These are phyloP conservation scores for Phytophthora fragariaefolia DNA, from an alignment of 352 stramenopile genomes.

Conservation along the genomic window DNA sequence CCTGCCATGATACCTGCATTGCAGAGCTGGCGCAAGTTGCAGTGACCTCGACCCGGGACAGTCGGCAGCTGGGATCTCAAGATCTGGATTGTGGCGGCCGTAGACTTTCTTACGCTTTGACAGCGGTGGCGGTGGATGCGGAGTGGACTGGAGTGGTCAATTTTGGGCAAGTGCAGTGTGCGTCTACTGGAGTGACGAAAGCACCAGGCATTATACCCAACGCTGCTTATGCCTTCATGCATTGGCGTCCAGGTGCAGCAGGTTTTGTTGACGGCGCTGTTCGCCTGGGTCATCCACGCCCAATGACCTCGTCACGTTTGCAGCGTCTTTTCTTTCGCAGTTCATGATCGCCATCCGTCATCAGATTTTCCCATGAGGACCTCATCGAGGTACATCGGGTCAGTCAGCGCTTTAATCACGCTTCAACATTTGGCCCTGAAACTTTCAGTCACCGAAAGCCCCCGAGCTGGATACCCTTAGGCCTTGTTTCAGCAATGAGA, in stretches of 20 bases:
- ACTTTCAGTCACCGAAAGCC: too few species aligned
- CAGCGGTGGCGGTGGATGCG: neutral
- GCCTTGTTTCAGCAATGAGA: too few species aligned
- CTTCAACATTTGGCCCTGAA: too few species aligned
- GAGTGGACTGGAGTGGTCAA: too few species aligned
- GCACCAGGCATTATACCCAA: neutral
- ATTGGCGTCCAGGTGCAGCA: neutral
- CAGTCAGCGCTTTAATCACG: too few species aligned
- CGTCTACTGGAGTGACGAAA: too few species aligned
- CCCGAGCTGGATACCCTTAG: too few species aligned
- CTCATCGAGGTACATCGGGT: too few species aligned
- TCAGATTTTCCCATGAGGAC: too few species aligned
- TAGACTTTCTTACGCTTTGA: neutral
- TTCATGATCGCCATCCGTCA: neutral
- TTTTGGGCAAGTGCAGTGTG: too few species aligned
- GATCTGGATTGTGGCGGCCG: neutral
- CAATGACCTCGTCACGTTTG: neutral
- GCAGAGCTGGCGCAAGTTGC: constrained; percentile 3
- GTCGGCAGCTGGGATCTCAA: neutral
- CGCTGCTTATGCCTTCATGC: neutral
- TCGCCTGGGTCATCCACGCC: too few species aligned
- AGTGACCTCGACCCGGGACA: constrained; percentile 1
- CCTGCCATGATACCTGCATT: constrained; percentile 2
- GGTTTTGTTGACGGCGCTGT: too few species aligned
- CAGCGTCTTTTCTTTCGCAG: neutral